phyloP scores from a whole-genome alignment of 306 rosid species.

The Cucurbita ficifolia region DNA sequence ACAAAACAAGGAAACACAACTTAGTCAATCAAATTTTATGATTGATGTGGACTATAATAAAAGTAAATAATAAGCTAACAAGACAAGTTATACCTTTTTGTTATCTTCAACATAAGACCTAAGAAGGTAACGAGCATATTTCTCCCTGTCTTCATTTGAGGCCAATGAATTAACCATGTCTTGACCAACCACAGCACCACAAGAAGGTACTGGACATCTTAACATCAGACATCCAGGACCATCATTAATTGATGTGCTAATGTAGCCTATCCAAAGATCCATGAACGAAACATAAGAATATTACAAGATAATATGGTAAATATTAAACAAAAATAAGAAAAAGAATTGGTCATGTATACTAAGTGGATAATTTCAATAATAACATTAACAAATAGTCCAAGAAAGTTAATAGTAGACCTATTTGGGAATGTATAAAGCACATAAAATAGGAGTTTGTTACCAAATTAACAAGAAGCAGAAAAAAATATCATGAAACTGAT shows the following conservation, averaged over 20 bases:
- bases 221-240: constrained; percentile 74
- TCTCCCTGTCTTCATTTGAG: constrained; percentile 31
- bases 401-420: neutral
- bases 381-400: neutral
- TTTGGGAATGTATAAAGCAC: neutral
- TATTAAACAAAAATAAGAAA: neutral
- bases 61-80: neutral
- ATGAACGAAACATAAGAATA: neutral
- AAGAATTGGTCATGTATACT: neutral
- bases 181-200: constrained; percentile 59
- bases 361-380: neutral
- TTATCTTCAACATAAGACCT: constrained; percentile 63
- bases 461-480: neutral
- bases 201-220: constrained; percentile 70
- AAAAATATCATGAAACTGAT: neutral
- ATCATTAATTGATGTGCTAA: constrained; percentile 53
- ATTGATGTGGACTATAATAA: neutral
- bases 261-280: constrained; percentile 23
- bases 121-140: constrained; percentile 52
- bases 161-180: constrained; percentile 44
- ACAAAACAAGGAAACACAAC: neutral
- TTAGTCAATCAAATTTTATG: neutral
- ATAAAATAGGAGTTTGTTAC: neutral
- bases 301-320: neutral
- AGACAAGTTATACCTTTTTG: constrained; percentile 21